Conservation (phyloP, 2,329 filamentous ascomycete species). For the Myriosclerotinia curreyana region DNA sequence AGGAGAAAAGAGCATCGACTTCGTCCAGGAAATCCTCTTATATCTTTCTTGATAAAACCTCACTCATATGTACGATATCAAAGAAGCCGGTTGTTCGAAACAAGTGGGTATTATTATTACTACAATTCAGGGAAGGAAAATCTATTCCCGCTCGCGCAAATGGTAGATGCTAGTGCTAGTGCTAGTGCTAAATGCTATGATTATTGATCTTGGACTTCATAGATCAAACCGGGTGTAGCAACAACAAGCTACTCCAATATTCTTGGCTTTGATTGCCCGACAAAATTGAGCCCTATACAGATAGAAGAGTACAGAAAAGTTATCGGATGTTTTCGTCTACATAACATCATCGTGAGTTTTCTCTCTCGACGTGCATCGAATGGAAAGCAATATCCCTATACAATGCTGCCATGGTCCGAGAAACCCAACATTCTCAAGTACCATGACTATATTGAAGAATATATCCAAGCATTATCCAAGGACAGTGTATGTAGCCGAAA, state of each 20-base stretch:
- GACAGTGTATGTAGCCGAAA: slow-evolving; percentile 26
- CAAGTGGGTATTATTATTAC: slow-evolving; percentile 36
- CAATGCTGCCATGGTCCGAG: slow-evolving; percentile 35
- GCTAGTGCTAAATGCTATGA: slow-evolving; percentile 36
- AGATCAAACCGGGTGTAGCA: slow-evolving; percentile 3
- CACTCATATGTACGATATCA: background rate
- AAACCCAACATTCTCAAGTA: slow-evolving; percentile 32
- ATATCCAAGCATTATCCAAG: background rate
- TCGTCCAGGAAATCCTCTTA: slow-evolving; percentile 55
- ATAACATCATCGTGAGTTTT: slow-evolving; percentile 31
- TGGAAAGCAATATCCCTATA: background rate
- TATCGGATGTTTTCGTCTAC: slow-evolving; percentile 36
- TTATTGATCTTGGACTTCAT: slow-evolving; percentile 36
- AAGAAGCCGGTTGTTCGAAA: background rate
- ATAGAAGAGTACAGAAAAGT: slow-evolving; percentile 33
- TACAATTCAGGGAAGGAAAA: slow-evolving; percentile 37
- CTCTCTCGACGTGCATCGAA: no score
- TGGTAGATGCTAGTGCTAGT: slow-evolving; percentile 36
- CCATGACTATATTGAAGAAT: background rate
- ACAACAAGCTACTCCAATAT: background rate
- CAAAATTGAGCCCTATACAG: background rate
- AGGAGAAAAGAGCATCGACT: slow-evolving; percentile 55
- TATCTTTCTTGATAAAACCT: slow-evolving; percentile 53
- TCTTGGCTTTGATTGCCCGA: slow-evolving; percentile 6
- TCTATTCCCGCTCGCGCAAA: slow-evolving; percentile 39